A percentile compares a stretch with the other conserved stretches of the same genome.
Conservation (phyloP, 768 basidiomycete species). For the Mycena galopus region DNA sequence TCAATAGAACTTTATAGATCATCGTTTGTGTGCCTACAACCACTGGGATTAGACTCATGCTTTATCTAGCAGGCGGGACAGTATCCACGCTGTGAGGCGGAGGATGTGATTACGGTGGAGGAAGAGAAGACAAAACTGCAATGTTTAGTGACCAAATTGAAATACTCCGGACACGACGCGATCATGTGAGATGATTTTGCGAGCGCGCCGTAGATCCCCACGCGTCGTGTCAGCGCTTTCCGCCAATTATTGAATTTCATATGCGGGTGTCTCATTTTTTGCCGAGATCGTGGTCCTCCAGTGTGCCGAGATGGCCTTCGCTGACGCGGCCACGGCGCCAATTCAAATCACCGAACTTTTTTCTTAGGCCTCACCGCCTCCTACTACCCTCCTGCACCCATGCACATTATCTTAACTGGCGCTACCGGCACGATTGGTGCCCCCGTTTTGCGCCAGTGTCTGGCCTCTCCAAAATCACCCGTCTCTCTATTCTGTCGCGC, state of each 20-base stretch:
- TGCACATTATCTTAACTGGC: conserved; percentile 41
- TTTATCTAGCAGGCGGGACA: conserved; percentile 7
- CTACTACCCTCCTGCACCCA: conserved; percentile 40
- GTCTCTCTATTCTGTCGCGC: conserved; percentile 45
- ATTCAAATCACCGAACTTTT: too few species aligned
- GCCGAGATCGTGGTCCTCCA: too few species aligned
- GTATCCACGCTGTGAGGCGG: conserved; percentile 4
- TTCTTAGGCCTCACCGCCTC: too few species aligned
- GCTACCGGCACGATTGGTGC: conserved; percentile 43
- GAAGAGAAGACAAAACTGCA: not conserved
- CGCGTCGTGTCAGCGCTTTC: too few species aligned
- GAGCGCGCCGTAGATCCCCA: too few species aligned
- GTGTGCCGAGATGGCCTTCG: too few species aligned
- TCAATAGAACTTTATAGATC: too few species aligned
- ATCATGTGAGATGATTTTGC: too few species aligned
- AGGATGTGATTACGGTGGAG: not conserved
- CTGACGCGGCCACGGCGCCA: too few species aligned
- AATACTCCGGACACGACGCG: not conserved
- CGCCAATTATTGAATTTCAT: too few species aligned
- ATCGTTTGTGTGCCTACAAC: too few species aligned
- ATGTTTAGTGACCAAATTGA: not conserved
- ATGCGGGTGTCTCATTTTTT: too few species aligned
- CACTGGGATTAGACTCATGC: not conserved
- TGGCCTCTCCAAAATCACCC: conserved; percentile 40
- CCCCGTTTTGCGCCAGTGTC: conserved; percentile 40